Base-by-base conservation (phyloP, 352 stramenopile genomes). In the Globisporangium paroecandrum region DNA sequence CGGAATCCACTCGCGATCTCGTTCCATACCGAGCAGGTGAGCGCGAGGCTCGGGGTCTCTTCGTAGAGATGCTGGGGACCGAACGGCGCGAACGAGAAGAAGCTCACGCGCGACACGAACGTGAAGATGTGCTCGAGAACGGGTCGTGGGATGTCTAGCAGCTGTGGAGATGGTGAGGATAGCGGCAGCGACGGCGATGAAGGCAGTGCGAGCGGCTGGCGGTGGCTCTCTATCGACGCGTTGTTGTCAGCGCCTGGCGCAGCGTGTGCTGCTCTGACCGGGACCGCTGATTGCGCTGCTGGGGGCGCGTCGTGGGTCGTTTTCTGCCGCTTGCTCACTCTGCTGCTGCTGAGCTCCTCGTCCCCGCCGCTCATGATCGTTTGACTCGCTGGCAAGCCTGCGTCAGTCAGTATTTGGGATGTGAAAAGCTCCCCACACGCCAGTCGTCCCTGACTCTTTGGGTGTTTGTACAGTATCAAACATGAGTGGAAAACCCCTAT, bases 61-160 rank as follows among this genome's bases (percentile, higher is more conserved):
- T 58, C 53, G 13, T 34, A 58, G 22, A 36, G 24, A 32, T 22
- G 13, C n/a, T 32, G 22, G 18, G 53, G 53, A 6, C 53, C 25
- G 53, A 36, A 1, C 24, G 53, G 53, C 4, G n/a, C 24, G 25
- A 22, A 58, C 25, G 12, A 22, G 24, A 58, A 58, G 24, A 4
- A 58, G 53, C 25, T 36, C 8, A 58, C 53, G 25, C 24, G 25
- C 25, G 24, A 25, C 25, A 22, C 24, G 18, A 58, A 58, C 53
- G 53, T 24, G 22, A 58, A 58, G 24, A 58, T 58, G 25, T 58
- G 53, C 4, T 32, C 32, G 53, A 58, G 53, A 36, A 58, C 53
- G 53, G 53, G 53, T 9, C 53, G 53, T 12, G 53, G 53, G 53
- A 58, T 36, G 53, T 36, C 53, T 6, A 58, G 25, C 1, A 36